Evolutionary conservation across 225 moss, liverwort and hornwort species (phyloP).

Genomic region (Ulota crispa): DNA sequence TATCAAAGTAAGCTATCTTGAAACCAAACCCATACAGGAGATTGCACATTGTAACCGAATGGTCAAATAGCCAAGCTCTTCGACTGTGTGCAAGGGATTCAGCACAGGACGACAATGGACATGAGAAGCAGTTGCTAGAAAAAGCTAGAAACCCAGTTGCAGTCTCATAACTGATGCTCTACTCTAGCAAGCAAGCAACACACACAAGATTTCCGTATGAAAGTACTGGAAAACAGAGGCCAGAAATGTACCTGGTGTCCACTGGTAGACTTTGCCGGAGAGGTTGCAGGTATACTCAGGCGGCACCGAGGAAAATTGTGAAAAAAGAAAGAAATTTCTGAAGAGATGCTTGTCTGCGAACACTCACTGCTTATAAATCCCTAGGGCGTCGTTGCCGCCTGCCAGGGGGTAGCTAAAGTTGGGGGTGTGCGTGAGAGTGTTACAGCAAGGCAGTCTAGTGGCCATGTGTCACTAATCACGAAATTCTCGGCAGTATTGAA

Average conservation of each 20-base stretch:
- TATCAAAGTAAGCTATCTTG: not conserved
- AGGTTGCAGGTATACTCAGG: not conserved
- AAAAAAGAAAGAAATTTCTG: not conserved
- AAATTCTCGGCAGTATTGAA: not conserved
- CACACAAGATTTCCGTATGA: not conserved
- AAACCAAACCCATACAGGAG: not conserved
- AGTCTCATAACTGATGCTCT: not conserved
- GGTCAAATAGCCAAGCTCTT: too few species aligned
- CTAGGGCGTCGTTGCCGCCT: not conserved
- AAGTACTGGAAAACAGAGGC: not conserved
- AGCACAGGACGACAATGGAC: not conserved
- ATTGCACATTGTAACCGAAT: not conserved
- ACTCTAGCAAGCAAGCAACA: not conserved
- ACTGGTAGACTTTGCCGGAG: not conserved
- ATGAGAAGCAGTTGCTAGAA: not conserved
- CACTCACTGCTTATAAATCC: not conserved
- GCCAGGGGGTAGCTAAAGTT: not conserved
- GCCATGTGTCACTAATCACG: conserved; percentile 31
- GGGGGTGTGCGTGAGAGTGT: not conserved
- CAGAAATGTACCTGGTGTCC: not conserved
- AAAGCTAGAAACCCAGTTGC: not conserved
- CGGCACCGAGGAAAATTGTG: not conserved
- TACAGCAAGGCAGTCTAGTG: conserved; percentile 6
- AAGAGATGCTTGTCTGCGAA: rapidly evolving
- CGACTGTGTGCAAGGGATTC: not conserved